Conservation (phyloP, 129 eudicot genomes). For the Apium graveolens region DNA sequence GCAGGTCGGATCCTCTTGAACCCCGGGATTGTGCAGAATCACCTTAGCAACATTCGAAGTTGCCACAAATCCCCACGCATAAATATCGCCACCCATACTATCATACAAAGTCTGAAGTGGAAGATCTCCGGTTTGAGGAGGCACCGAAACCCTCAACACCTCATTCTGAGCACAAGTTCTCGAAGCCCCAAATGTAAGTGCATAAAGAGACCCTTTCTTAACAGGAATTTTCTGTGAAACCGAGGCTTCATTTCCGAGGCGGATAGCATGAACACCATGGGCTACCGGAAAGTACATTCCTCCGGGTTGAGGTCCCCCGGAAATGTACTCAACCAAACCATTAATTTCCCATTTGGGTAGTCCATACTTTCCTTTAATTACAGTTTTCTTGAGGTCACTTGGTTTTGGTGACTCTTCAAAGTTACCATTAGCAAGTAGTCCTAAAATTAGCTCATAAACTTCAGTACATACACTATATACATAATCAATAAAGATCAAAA, state of each 20-base stretch:
- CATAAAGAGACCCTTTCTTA: slow-evolving; percentile 43
- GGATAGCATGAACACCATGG: slow-evolving; percentile 77
- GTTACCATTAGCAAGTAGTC: slow-evolving; percentile 75
- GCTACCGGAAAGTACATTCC: slow-evolving; percentile 79
- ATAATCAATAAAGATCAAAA: not conserved
- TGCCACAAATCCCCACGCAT: slow-evolving; percentile 68
- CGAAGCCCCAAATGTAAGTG: slow-evolving; percentile 80
- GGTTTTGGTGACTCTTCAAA: slow-evolving; percentile 68
- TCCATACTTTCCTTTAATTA: slow-evolving; percentile 38
- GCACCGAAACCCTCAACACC: slow-evolving; percentile 69
- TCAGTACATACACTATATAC: not conserved
- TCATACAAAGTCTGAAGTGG: slow-evolving; percentile 83
- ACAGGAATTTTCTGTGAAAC: slow-evolving; percentile 64
- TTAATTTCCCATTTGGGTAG: slow-evolving; percentile 80
- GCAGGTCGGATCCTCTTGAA: slow-evolving; percentile 81
- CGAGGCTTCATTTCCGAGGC: slow-evolving; percentile 85
- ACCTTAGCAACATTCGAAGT: slow-evolving; percentile 34
- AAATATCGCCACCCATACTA: slow-evolving; percentile 68
- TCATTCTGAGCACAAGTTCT: slow-evolving; percentile 94
- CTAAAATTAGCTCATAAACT: slow-evolving; percentile 21
- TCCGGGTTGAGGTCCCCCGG: slow-evolving; percentile 83
- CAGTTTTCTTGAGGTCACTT: slow-evolving; percentile 46
- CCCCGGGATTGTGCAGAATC: slow-evolving; percentile 61
- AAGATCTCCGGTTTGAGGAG: slow-evolving; percentile 65
- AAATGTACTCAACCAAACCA: slow-evolving; percentile 79